Base-by-base conservation (phyloP, 345 rosid species). In the Microcos paniculata region DNA sequence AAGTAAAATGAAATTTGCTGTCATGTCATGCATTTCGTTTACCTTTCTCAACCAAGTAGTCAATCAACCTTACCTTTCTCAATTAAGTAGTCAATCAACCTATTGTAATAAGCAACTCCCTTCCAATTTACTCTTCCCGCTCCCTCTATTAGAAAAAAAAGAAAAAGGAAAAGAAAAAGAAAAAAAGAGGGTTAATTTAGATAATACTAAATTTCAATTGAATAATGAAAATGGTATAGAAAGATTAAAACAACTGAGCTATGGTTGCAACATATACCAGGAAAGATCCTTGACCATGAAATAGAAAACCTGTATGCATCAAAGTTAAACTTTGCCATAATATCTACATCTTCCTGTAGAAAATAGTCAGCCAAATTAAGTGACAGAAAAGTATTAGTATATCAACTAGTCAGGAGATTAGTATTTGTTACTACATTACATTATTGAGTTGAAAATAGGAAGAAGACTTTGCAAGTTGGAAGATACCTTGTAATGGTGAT, bases 201-300 rank as follows among this genome's bases (percentile, higher is more conserved):
- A 33, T 8, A 52, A 51, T 2, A 18, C 10, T 52, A 19, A 30
- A 8, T 30, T 14, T 2, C 13, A 30, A 30, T 6, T 61, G 16
- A 69, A 11, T 8, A 6, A 33, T 31, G 15, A 61, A 4, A 14
- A 6, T n/a, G 5, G 1, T 57, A 26, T 3, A 24, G 14, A 24
- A 57, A 57, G 23, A 19, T 26, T 19, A 58, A 18, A 24, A 63
- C n/a, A 46, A 61, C 0, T 26, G 46, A 46, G 30, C 23, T 35
- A 49, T 12, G 12, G 61, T 8, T 8, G 26, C 77, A 43, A 62
- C 87, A 88, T 93, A 62, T 89, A 88, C 96, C 72, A 40, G 93
- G 96, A 82, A 91, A 89, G 75, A 91, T 86, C 76, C 96, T 85
- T 12, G 96, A 87, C 91, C 93, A 91, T 0, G 96, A 91, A 77